Evolutionary conservation across 805 yeast species (phyloP), one percentile per base, ranked within the genome.

Genomic region (Saccharomycopsis synnaedendra): DNA sequence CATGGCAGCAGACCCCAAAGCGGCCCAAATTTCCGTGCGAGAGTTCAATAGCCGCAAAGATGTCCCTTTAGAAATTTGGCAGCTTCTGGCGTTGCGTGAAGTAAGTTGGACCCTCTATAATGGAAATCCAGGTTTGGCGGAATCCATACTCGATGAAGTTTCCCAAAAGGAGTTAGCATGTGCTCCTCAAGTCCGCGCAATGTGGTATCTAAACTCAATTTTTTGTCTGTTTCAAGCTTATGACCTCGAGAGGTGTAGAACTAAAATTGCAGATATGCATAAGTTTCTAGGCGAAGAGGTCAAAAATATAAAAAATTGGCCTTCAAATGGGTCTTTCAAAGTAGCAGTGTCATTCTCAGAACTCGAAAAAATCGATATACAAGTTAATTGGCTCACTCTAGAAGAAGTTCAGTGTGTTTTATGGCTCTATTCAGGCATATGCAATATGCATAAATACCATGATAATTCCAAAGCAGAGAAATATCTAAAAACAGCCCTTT

Each of bases 321-420:
- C 47, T n/a, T 33, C 42, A 9, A 46, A 50, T 38, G 49, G 53
- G 10, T 33, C 42, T 36, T 45, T 48, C 43, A 36, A 33, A 39
- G 33, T 50, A n/a, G 28, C 29, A 4, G 9, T 51, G 10, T 40
- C 51, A 3, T 5, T 48, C 3, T 51, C 51, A 4, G 32, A 31
- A 32, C 9, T 32, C 3, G 27, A 30, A 3, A 9, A 8, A 34
- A 34, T 10, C 8, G 39, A 47, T 9, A 8, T 29, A 10, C 27
- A 36, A 4, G 45, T 43, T 27, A 37, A 35, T 9, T 52, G 55
- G 55, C 32, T 47, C 11, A 44, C 53, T 5, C 40, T 52, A 9
- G 53, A 52, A 32, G 55, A 52, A 43, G 50, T 52, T 3, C 53
- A 52, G 38, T 46, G 46, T 5, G 19, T 50, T 9, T 34, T 44